Base-by-base conservation (phyloP, 106 monocot species). In the Dendrobium huoshanense region DNA sequence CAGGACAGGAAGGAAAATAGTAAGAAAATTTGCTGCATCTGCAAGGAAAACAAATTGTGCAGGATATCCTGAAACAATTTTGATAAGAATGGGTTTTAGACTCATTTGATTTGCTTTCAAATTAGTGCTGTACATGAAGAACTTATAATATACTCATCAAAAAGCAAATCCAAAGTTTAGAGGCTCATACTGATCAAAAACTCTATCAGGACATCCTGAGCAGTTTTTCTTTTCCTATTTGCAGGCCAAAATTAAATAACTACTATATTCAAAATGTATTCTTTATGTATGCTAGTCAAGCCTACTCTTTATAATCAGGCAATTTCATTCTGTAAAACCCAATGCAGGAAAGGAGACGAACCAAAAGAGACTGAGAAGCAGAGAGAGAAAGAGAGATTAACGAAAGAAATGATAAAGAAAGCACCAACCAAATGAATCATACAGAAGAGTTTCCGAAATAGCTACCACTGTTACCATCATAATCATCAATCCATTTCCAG, bases 401-500 rank as follows among this genome's bases (percentile, higher is more conserved):
- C 33, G 3, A 72, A 33, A 33, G 72, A 41, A 41, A 16, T 13
- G 10, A 11, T 24, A 19, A 73, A 75, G 44, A 45, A 22, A 44
- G 75, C n/a, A 20, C 19, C 76, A 76, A 20, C 15, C 20, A 49
- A 76, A 76, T 24, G 25, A 49, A 76, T 48, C 48, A 49, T 51
- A 49, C 48, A 19, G 25, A 7, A 13, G 75, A 48, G 9, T 19
- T 15, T 24, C 1, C 16, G 4, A 45, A 47, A 3, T 2, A 25
- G 25, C 13, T 25, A 22, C 55, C 78, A 41, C 13, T 8, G 48
- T 61, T 47, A 33, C 65, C 77, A 61, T 72, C 77, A 56, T 80
- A 79, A 73, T 82, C 86, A 37, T 82, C 42, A 9, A 91, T 75
- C 95, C 95, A 96, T 61, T 90, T 87, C 96, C 94, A 94, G 83